Evolutionary conservation across 2,329 filamentous ascomycete species (phyloP).

Genomic region (Aspergillus carbonarius): DNA sequence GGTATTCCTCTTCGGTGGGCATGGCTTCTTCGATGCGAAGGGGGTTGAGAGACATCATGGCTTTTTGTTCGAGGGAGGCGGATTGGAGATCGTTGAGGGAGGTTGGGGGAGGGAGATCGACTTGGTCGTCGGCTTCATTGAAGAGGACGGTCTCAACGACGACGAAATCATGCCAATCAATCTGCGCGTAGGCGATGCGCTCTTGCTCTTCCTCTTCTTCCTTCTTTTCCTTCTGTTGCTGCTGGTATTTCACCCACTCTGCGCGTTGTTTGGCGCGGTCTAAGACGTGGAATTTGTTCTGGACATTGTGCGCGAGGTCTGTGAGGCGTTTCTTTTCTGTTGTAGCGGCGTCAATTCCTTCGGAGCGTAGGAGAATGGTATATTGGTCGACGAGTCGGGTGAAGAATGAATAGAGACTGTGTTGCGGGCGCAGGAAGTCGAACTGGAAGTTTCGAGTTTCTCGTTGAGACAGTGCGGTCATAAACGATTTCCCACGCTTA

Average conservation of each 20-base stretch:
- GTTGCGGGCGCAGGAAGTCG: slow-evolving; percentile 90
- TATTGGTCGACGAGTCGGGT: slow-evolving; percentile 92
- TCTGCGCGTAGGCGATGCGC: slow-evolving; percentile 72
- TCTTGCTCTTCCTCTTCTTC: slow-evolving; percentile 85
- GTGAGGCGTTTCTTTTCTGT: slow-evolving; percentile 70
- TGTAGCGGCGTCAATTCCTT: slow-evolving; percentile 67
- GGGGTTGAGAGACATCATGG: slow-evolving; percentile 79
- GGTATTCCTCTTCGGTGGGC: slow-evolving; percentile 68
- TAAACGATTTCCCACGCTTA: slow-evolving; percentile 86
- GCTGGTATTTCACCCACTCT: slow-evolving; percentile 81
- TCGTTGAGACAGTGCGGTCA: slow-evolving; percentile 83
- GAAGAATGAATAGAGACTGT: slow-evolving; percentile 96
- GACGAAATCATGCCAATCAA: slow-evolving; percentile 98
- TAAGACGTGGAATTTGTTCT: slow-evolving; percentile 77
- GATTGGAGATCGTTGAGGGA: slow-evolving; percentile 90
- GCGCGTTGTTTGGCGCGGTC: slow-evolving; percentile 80
- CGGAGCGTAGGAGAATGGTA: slow-evolving; percentile 69
- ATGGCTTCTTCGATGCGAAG: slow-evolving; percentile 92
- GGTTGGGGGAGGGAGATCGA: slow-evolving; percentile 82
- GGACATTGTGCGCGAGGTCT: slow-evolving; percentile 70
- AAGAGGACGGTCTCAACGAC: slow-evolving; percentile 95
- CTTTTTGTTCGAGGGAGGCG: slow-evolving; percentile 91
- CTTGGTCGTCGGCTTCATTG: slow-evolving; percentile 80
- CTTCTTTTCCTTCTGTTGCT: slow-evolving; percentile 81
- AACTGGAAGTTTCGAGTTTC: slow-evolving; percentile 93